Evolutionary conservation across 495 filamentous ascomycete species (phyloP).

Genomic region (Aspergillus olivimuriae): DNA sequence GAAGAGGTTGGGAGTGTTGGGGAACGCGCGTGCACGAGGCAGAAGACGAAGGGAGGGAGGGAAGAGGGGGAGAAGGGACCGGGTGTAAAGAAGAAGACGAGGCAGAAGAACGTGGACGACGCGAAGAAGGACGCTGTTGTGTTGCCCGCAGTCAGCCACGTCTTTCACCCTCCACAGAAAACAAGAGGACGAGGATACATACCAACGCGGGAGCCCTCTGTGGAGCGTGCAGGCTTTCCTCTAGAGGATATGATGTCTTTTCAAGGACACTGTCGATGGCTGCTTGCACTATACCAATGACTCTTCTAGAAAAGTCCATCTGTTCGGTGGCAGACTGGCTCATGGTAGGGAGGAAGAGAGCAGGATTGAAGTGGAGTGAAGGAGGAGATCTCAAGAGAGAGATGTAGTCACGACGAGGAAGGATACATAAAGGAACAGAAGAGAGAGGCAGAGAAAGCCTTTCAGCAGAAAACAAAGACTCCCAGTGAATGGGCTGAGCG

Average conservation of each 20-base stretch:
- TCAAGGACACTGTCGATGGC: background rate
- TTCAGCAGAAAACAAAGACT: too few relatives aligned
- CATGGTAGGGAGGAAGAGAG: background rate
- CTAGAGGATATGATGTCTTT: background rate
- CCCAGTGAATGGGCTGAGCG: too few relatives aligned
- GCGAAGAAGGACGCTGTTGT: background rate
- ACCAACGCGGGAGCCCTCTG: background rate
- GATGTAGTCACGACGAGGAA: too few relatives aligned
- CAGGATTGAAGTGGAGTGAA: background rate
- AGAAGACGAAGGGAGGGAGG: background rate
- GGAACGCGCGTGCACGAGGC: too few relatives aligned
- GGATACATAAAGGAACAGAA: too few relatives aligned
- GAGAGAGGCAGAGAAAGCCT: too few relatives aligned
- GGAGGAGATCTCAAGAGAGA: background rate
- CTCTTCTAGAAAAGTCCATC: background rate
- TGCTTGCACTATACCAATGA: background rate
- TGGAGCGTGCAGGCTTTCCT: background rate
- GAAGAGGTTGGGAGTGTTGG: too few relatives aligned
- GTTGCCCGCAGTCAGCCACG: background rate
- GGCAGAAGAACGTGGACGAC: background rate
- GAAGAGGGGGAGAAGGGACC: background rate
- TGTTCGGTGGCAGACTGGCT: background rate
- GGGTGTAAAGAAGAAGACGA: background rate
- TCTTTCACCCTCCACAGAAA: too few relatives aligned
- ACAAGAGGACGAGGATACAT: too few relatives aligned